phyloP scores from a whole-genome alignment of 2,329 filamentous ascomycete genomes.

The Teratosphaeria pseudoeucalypti region DNA sequence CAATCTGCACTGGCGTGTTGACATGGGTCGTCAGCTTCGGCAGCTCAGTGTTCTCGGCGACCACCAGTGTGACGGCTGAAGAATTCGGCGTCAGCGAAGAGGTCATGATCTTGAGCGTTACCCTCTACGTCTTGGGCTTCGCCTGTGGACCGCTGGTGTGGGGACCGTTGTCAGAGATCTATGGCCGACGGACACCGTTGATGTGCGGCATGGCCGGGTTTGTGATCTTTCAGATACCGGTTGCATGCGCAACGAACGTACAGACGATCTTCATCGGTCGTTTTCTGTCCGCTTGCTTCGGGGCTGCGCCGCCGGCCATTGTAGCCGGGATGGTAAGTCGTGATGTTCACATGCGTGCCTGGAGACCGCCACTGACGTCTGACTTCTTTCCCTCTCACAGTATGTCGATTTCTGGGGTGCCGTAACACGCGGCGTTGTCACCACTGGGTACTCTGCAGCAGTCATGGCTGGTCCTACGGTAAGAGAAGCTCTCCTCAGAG shows the following conservation, averaged over 20 bases:
- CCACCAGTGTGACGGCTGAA: constrained; percentile 29
- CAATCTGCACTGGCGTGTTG: constrained; percentile 31
- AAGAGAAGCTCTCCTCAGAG: neutral
- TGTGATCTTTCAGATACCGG: constrained; percentile 45
- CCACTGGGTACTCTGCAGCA: neutral
- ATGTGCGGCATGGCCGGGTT: constrained; percentile 37
- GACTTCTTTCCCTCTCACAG: neutral
- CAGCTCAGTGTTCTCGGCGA: constrained; percentile 36
- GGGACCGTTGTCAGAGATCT: constrained; percentile 48
- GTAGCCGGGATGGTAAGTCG: constrained; percentile 33
- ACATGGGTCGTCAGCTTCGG: constrained; percentile 42
- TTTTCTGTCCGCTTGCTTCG: constrained; percentile 46
- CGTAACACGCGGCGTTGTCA: constrained; percentile 29
- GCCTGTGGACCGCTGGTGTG: constrained; percentile 16
- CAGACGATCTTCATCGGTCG: constrained; percentile 45
- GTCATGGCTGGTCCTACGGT: neutral
- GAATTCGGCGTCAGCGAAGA: constrained; percentile 38
- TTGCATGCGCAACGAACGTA: constrained; percentile 44
- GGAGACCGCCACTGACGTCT: neutral
- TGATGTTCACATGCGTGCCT: neutral
- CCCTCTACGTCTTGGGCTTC: constrained; percentile 35
- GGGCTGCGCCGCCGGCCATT: constrained; percentile 40
- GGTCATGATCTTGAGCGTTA: constrained; percentile 41
- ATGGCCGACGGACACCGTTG: constrained; percentile 40
- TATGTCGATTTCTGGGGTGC: constrained; percentile 42